A percentile compares a stretch with the other conserved stretches of the same genome.
Evolutionary conservation across 805 yeast genomes (phyloP).

Genomic region (Saccharomycopsis sp.): DNA sequence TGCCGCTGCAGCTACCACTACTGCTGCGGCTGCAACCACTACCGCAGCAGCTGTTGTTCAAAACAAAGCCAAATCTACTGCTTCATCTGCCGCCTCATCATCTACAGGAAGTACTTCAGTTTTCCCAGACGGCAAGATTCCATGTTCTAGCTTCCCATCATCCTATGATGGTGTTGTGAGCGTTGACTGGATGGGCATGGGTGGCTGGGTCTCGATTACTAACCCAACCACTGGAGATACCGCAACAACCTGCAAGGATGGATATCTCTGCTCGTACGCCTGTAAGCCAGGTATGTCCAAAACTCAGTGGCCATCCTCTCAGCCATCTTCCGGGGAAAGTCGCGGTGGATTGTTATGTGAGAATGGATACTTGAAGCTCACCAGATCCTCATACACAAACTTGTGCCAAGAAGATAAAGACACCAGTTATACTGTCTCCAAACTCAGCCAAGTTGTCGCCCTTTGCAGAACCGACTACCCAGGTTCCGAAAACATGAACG

Average conservation of each 20-base stretch:
- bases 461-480: constrained; percentile 98
- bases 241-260: constrained; percentile 54
- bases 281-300: constrained; percentile 77
- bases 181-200: constrained; percentile 47
- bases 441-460: constrained; percentile 63
- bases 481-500: constrained; percentile 97
- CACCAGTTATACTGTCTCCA: constrained; percentile 60
- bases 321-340: constrained; percentile 62
- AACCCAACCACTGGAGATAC: constrained; percentile 54
- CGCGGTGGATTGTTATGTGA: constrained; percentile 66
- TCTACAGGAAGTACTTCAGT: neutral
- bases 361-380: constrained; percentile 56
- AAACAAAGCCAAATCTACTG: neutral
- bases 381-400: constrained; percentile 43
- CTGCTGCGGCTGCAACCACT: constrained; percentile 22
- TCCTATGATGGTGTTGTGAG: constrained; percentile 66
- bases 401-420: constrained; percentile 70
- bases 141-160: constrained; percentile 63
- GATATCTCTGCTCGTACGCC: constrained; percentile 68
- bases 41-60: constrained; percentile 23
- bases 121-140: constrained; percentile 55
- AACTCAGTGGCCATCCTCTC: constrained; percentile 70
- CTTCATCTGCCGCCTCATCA: neutral
- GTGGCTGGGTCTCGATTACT: constrained; percentile 49
- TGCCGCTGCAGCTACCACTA: constrained; percentile 27